Base-by-base conservation (phyloP, 495 filamentous ascomycete genomes). In the Xylaria nigripes region DNA sequence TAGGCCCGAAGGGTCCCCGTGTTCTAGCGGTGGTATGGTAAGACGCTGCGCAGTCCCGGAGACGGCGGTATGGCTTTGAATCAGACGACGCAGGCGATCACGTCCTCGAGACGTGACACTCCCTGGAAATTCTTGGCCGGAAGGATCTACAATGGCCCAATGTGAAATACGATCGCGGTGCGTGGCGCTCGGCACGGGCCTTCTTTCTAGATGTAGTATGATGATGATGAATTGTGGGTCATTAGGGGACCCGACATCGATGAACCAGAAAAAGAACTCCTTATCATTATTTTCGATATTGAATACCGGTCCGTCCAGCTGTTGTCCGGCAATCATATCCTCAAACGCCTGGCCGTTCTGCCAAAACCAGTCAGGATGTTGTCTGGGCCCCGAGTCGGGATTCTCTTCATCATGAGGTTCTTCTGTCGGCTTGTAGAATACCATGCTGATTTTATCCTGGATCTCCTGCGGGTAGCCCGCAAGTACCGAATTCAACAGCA, bases 311-410 rank as follows among this genome's bases (percentile, higher is more conserved):
- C 8, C 7, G 4, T 41, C 16, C 16, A 23, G 6, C 6, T 27
- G 13, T 8, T 9, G 15, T n/a, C n/a, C n/a, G 15, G 16, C 6
- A 10, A 41, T 2, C 2, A 22, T 40, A 15, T 36, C 19, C 6
- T 34, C 15, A 6, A 34, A 44, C 15, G 18, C 25, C 0, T 32
- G 25, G 2, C 45, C 41, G 48, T 9, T 10, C 30, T 50, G 34
- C 10, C 23, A 27, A 30, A 50, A 41, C 48, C 48, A 50, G 23
- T n/a, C n/a, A n/a, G n/a, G n/a, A n/a, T n/a, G n/a, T n/a, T n/a
- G n/a, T n/a, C n/a, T n/a, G n/a, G n/a, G n/a, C n/a, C n/a, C n/a
- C n/a, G n/a, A n/a, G n/a, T n/a, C n/a, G n/a, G n/a, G n/a, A n/a
- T n/a, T n/a, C n/a, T n/a, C n/a, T n/a, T n/a, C n/a, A n/a, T n/a